A percentile compares a stretch with the other conserved stretches of the same genome.
phyloP scores from a whole-genome alignment of 768 basidiomycete species.

The Macrocybe gigantea region DNA sequence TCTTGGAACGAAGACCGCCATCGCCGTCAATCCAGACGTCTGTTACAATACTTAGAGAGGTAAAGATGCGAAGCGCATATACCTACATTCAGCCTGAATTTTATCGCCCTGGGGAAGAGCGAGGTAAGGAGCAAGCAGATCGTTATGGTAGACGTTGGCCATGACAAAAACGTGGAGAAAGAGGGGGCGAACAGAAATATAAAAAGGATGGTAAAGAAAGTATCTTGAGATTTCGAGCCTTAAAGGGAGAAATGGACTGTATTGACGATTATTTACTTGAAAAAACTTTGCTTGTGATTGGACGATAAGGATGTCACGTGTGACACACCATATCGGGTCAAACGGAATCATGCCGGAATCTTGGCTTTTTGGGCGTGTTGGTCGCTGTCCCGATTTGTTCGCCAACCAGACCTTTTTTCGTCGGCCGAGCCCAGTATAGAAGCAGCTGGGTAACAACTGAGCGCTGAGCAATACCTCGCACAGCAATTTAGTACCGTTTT shows the following conservation, averaged over 20 bases:
- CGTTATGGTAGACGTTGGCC: conserved; percentile 57
- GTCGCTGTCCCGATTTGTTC: conserved; percentile 1
- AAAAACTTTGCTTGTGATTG: conserved; percentile 26
- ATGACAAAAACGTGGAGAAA: conserved; percentile 12
- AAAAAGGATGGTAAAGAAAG: conserved; percentile 13
- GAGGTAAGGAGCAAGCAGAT: conserved; percentile 87
- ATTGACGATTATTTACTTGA: conserved; percentile 15
- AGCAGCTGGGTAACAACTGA: too few species aligned
- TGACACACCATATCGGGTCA: conserved; percentile 3
- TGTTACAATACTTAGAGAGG: conserved; percentile 26
- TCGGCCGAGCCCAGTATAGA: too few species aligned
- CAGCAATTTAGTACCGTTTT: too few species aligned
- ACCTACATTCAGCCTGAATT: conserved; percentile 88
- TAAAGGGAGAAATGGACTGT: conserved; percentile 14
- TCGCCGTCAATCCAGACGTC: conserved; percentile 99
- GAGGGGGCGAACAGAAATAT: conserved; percentile 9
- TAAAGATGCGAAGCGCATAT: conserved; percentile 4
- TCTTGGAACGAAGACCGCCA: conserved; percentile 92
- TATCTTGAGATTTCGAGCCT: conserved; percentile 7
- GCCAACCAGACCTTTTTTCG: too few species aligned
- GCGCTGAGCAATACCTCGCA: too few species aligned
- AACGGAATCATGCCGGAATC: conserved; percentile 16
- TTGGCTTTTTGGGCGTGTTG: background rate
- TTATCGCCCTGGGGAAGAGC: conserved; percentile 86
- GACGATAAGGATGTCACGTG: conserved; percentile 32